Evolutionary conservation across 2,329 filamentous ascomycete species (phyloP).

Genomic region (Chrysoporthe cubensis): DNA sequence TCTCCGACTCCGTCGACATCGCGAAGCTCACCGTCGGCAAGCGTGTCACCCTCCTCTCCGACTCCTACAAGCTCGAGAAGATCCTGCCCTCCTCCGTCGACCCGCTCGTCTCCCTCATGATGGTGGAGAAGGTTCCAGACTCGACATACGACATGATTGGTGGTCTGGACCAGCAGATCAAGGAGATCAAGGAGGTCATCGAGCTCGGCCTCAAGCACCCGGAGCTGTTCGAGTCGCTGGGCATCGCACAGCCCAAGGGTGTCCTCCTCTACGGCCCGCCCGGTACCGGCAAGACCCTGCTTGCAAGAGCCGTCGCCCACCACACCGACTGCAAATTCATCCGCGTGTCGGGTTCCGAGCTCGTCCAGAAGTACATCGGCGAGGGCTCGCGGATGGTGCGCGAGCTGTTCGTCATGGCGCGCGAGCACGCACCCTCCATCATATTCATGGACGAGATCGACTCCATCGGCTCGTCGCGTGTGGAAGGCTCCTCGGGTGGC

Average conservation of each 20-base stretch:
- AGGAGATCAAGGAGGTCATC: constrained; percentile 99
- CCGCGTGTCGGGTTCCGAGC: constrained; percentile 89
- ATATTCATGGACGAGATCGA: constrained; percentile 99
- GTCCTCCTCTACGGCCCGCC: constrained; percentile 95
- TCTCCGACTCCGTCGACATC: constrained; percentile 92
- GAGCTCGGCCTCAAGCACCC: constrained; percentile 98
- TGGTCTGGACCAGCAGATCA: constrained; percentile 97
- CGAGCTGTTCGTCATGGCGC: constrained; percentile 98
- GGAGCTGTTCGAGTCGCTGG: constrained; percentile 97
- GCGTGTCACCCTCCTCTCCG: constrained; percentile 92
- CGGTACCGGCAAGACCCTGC: constrained; percentile 93
- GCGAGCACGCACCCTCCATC: constrained; percentile 96
- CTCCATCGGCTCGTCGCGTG: constrained; percentile 95
- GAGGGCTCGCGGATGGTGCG: constrained; percentile 98
- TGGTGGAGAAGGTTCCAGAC: constrained; percentile 99
- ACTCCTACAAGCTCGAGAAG: constrained; percentile 98
- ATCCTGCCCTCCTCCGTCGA: constrained; percentile 98
- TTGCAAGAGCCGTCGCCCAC: constrained; percentile 94
- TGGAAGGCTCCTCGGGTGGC: constrained; percentile 92
- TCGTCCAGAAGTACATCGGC: constrained; percentile 99
- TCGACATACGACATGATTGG: constrained; percentile 99
- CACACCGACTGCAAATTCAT: constrained; percentile 99
- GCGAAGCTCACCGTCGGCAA: constrained; percentile 96
- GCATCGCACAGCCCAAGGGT: constrained; percentile 97
- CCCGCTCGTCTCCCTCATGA: constrained; percentile 98